Base-by-base conservation (phyloP, 2,329 filamentous ascomycete species). In the Aureobasidium sp. region DNA sequence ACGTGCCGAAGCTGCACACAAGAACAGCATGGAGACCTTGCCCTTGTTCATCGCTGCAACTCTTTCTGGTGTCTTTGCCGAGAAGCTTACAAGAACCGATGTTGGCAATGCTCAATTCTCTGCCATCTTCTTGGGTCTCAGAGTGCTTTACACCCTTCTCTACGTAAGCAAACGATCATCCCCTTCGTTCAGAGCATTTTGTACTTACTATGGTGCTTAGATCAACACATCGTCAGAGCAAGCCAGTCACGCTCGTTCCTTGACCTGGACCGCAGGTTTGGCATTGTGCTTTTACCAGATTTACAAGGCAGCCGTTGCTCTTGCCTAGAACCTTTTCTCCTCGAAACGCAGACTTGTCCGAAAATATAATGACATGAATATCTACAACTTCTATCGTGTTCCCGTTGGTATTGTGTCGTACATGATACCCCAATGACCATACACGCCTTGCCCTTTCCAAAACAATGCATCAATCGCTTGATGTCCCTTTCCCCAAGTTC, bases 1-100 rank as follows among this genome's bases (percentile, higher is more conserved):
- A 68, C 76, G 78, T 44, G 71, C 74, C 27, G 73, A 77, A 62
- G 72, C 75, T 5, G 79, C 76, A 37, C 76, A 79, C 64, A 70
- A 73, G 32, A 80, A 80, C 65, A 73, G 74, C 32, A 70, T 79
- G 64, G 78, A 81, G 69, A 78, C 75, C 58, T 69, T 80, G 59
- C 75, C 78, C 1, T 63, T 80, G 9, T 80, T 79, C 63, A 67
- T 75, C 10, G 71, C 76, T 1, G 75, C 77, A 2, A 69, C 80
- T 9, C 69, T 79, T 15, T 68, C 76, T 5, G 77, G 75, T 0
- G 73, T 79, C 48, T 65, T 79, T 57, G 78, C 75, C 2, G 71
- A 74, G 57, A 63, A 66, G 41, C 59, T 67, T 52, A 64, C 66
- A 2, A 69, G 68, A 5, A 63, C 63, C 11, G 68, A 66, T n/a